Conservation (phyloP, 495 filamentous ascomycete genomes). For the Platismatia glauca region DNA sequence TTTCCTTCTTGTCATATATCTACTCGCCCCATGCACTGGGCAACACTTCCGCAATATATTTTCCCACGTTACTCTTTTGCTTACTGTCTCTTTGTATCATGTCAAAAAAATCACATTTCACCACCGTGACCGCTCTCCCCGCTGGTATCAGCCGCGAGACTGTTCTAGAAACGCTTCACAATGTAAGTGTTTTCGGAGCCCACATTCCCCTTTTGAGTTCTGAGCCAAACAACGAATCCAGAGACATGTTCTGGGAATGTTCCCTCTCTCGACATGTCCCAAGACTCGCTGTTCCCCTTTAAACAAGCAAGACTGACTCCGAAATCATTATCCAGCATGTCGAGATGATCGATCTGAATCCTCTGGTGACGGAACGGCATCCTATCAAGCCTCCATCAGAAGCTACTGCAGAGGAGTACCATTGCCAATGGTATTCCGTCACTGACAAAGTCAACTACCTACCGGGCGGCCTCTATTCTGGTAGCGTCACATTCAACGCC, state of each 20-base stretch:
- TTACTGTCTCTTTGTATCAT: constrained; percentile 5
- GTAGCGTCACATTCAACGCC: constrained; percentile 63
- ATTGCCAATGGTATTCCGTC: constrained; percentile 62
- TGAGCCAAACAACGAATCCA: too few species aligned
- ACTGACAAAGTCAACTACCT: constrained; percentile 59
- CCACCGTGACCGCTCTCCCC: constrained; percentile 63
- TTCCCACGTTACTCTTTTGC: background rate
- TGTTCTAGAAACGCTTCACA: constrained; percentile 61
- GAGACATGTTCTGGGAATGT: too few species aligned
- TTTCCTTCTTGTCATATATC: background rate
- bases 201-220: too few species aligned
- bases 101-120: constrained; percentile 44
- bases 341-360: constrained; percentile 76
- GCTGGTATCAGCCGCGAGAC: constrained; percentile 53
- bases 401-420: constrained; percentile 55
- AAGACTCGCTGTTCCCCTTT: too few species aligned
- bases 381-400: constrained; percentile 52
- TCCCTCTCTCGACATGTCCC: too few species aligned
- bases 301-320: too few species aligned
- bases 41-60: background rate
- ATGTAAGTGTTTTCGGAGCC: too few species aligned
- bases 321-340: too few species aligned
- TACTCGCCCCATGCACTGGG: background rate
- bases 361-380: constrained; percentile 61
- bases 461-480: constrained; percentile 46